These are phyloP conservation scores for Collybiopsis confluens DNA, from an alignment of 768 basidiomycete genomes.

Conservation along the genomic window DNA sequence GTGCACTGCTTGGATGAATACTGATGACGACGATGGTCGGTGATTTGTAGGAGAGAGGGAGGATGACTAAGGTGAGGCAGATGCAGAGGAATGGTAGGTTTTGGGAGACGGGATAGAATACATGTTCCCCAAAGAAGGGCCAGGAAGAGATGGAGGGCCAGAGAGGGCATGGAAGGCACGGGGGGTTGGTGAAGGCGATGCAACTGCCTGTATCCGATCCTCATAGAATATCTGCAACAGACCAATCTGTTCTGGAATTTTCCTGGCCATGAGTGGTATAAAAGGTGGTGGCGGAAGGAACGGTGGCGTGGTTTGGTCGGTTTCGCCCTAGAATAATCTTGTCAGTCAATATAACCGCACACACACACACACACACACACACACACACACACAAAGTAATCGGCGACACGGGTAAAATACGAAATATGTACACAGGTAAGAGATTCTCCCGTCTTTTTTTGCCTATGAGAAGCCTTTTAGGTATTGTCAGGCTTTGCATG, in stretches of 20 bases:
- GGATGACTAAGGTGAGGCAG: background rate
- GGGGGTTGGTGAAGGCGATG: constrained; percentile 31
- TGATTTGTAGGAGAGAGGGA: background rate
- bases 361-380: no score
- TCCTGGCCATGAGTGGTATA: constrained; percentile 60
- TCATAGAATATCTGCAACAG: constrained; percentile 77
- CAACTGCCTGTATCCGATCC: constrained; percentile 48
- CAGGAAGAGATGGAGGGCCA: constrained; percentile 13
- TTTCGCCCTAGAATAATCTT: constrained; percentile 41
- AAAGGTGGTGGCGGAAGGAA: constrained; percentile 86
- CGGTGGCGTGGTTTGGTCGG: constrained; percentile 70
- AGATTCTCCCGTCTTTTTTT: constrained; percentile 44
- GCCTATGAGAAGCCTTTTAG: constrained; percentile 69
- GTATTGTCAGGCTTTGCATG: constrained; percentile 71
- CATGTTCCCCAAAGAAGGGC: constrained; percentile 11
- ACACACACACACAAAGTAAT: no score
- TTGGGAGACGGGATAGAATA: constrained; percentile 8
- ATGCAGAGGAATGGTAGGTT: constrained; percentile 1
- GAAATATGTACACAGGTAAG: constrained; percentile 42
- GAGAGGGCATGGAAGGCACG: constrained; percentile 14
- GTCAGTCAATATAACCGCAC: no score
- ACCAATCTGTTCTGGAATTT: constrained; percentile 78
- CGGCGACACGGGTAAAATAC: no score
- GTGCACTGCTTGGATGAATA: no score
- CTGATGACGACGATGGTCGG: background rate